Evolutionary conservation across 805 yeast species (phyloP).

Genomic region (Metschnikowia continentalis): DNA sequence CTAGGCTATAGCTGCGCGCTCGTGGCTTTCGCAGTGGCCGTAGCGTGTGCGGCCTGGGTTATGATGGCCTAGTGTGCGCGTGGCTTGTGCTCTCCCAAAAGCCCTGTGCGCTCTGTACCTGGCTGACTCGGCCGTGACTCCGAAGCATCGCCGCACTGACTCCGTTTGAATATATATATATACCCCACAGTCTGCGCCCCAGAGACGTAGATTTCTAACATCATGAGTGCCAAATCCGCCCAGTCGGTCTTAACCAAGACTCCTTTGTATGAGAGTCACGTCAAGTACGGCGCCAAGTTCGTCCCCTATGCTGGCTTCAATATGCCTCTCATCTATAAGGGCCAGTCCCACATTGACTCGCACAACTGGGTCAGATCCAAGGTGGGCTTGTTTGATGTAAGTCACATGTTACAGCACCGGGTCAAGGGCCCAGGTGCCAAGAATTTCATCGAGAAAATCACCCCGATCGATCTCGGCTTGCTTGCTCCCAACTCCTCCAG

Average conservation of each 20-base stretch:
- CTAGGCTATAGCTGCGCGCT: slow-evolving; percentile 3
- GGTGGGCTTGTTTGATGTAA: slow-evolving; percentile 92
- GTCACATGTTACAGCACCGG: slow-evolving; percentile 94
- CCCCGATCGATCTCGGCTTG: slow-evolving; percentile 78
- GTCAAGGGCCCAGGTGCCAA: slow-evolving; percentile 66
- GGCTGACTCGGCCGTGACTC: slow-evolving; percentile 1
- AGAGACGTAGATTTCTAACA: not conserved
- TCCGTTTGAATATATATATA: not conserved
- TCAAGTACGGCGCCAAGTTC: slow-evolving; percentile 78
- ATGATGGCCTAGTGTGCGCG: not conserved
- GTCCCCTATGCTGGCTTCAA: slow-evolving; percentile 95
- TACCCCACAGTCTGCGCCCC: not conserved
- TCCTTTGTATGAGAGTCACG: slow-evolving; percentile 78
- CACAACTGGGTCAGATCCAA: slow-evolving; percentile 89
- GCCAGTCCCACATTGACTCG: slow-evolving; percentile 85
- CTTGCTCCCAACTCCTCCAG: slow-evolving; percentile 61
- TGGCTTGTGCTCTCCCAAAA: no score
- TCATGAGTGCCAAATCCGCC: slow-evolving; percentile 2
- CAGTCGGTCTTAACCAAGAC: slow-evolving; percentile 47
- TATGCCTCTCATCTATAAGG: slow-evolving; percentile 88
- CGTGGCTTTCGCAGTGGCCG: slow-evolving; percentile 2
- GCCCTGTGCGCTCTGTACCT: no score
- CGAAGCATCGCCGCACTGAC: not conserved
- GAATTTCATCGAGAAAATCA: slow-evolving; percentile 66
- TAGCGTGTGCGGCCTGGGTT: slow-evolving; percentile 2